phyloP scores from a whole-genome alignment of 306 rosid species.

The Cucurbita maxima region DNA sequence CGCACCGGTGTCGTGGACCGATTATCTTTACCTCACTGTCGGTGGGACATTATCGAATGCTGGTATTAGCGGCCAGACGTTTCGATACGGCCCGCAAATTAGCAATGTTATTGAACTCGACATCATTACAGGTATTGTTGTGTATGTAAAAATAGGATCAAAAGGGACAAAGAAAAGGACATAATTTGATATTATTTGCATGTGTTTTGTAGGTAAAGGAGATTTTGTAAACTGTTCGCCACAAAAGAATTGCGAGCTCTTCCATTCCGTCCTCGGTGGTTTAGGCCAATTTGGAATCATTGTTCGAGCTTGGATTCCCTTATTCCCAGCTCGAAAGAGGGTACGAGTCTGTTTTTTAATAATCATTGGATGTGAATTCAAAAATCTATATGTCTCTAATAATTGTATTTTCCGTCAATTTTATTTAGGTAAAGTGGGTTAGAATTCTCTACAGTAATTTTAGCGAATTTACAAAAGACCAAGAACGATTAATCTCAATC shows the following conservation, averaged over 20 bases:
- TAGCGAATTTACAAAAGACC: conserved; percentile 38
- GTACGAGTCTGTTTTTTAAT: conserved; percentile 10
- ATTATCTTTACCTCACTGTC: conserved; percentile 50
- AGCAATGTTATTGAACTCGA: conserved; percentile 53
- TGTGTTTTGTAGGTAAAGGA: conserved; percentile 39
- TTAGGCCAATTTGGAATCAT: conserved; percentile 88
- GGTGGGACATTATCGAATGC: conserved; percentile 93
- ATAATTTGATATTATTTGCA: neutral
- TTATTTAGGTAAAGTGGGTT: conserved; percentile 51
- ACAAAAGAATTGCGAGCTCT: conserved; percentile 28
- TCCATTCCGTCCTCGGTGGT: conserved; percentile 71
- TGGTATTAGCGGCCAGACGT: conserved; percentile 74
- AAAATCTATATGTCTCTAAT: too few species aligned
- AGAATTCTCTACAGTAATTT: conserved; percentile 46
- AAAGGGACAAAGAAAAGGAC: too few species aligned
- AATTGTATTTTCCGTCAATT: too few species aligned
- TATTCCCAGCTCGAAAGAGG: conserved; percentile 50
- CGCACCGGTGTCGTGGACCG: conserved; percentile 69
- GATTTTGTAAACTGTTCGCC: conserved; percentile 53
- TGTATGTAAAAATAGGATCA: too few species aligned
- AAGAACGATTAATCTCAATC: conserved; percentile 41
- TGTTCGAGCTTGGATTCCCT: conserved; percentile 73
- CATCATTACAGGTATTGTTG: conserved; percentile 39
- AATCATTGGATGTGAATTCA: too few species aligned
- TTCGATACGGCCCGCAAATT: conserved; percentile 68